Conservation (phyloP, 495 filamentous ascomycete species). For the Penicillium paradoxum region DNA sequence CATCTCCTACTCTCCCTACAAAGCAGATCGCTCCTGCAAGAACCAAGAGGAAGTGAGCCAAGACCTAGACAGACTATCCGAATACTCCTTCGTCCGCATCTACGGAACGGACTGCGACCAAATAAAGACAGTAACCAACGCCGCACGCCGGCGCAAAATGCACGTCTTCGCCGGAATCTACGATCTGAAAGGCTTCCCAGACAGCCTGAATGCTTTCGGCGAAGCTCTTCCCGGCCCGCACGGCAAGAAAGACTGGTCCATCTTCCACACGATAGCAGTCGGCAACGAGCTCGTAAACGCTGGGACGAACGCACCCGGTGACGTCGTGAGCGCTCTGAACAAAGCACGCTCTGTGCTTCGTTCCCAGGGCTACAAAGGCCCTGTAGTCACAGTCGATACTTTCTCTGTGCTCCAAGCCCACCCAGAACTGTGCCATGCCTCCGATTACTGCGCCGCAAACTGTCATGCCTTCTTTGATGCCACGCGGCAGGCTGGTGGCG, state of each 20-base stretch:
- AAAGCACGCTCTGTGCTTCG: conserved; percentile 54
- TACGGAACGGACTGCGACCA: conserved; percentile 82
- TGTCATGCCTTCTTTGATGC: conserved; percentile 80
- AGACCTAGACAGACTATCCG: conserved; percentile 54
- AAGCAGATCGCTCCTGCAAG: conserved; percentile 61
- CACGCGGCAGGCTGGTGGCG: conserved; percentile 46
- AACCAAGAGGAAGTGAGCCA: conserved; percentile 51
- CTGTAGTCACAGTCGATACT: conserved; percentile 76
- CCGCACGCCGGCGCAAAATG: conserved; percentile 53
- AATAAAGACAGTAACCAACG: conserved; percentile 52
- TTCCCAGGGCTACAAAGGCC: conserved; percentile 61
- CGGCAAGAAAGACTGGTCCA: conserved; percentile 49
- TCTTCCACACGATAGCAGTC: conserved; percentile 64
- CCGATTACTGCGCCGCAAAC: conserved; percentile 78
- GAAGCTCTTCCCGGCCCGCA: conserved; percentile 39
- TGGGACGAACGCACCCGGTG: conserved; percentile 43
- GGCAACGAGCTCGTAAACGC: conserved; percentile 79
- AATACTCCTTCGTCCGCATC: conserved; percentile 61
- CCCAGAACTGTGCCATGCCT: conserved; percentile 63
- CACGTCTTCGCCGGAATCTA: conserved; percentile 72
- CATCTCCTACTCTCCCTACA: conserved; percentile 74
- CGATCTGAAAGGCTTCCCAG: conserved; percentile 52
- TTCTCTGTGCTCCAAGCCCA: conserved; percentile 60
- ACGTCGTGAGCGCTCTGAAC: conserved; percentile 52
- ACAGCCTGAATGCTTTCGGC: conserved; percentile 50